phyloP scores from a whole-genome alignment of 2,329 filamentous ascomycete species.

The Trichoderma asperellum region DNA sequence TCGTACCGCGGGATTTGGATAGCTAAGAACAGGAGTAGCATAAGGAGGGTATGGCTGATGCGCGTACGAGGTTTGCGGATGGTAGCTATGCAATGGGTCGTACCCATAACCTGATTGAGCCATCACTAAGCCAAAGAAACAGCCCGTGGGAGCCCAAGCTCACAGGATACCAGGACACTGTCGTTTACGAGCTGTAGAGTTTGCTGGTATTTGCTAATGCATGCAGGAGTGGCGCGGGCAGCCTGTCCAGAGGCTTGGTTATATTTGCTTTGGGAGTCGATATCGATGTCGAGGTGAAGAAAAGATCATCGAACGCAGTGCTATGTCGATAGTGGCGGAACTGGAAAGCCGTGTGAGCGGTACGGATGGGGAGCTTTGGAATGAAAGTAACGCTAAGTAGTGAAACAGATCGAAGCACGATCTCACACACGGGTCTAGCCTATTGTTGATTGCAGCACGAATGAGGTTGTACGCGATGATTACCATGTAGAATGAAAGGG shows the following conservation, averaged over 20 bases:
- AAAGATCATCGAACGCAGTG: not conserved
- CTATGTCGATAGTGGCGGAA: not conserved
- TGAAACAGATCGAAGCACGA: not conserved
- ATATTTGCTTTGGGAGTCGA: not conserved
- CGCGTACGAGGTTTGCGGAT: conserved; percentile 29
- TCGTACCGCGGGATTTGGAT: conserved; percentile 24
- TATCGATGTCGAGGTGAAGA: not conserved
- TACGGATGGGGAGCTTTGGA: too few species aligned
- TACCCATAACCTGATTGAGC: conserved; percentile 38
- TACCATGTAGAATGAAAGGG: conserved; percentile 27
- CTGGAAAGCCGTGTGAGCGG: not conserved
- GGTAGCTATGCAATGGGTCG: conserved; percentile 31
- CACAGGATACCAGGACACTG: not conserved
- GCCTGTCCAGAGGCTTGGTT: not conserved
- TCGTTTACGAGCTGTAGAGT: not conserved
- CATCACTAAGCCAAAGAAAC: conserved; percentile 34
- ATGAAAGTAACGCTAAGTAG: not conserved
- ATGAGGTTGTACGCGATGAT: conserved; percentile 18
- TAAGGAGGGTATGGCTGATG: conserved; percentile 33
- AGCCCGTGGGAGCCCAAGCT: not conserved
- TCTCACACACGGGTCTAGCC: not conserved
- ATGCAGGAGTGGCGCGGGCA: not conserved
- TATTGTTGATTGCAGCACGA: not conserved
- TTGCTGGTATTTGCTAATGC: not conserved
- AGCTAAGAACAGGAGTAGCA: conserved; percentile 23